Percentiles rank a stretch among this genome's conserved stretches.
Conservation (phyloP, 2,329 filamentous ascomycete genomes). For the Exophiala calicioides region DNA sequence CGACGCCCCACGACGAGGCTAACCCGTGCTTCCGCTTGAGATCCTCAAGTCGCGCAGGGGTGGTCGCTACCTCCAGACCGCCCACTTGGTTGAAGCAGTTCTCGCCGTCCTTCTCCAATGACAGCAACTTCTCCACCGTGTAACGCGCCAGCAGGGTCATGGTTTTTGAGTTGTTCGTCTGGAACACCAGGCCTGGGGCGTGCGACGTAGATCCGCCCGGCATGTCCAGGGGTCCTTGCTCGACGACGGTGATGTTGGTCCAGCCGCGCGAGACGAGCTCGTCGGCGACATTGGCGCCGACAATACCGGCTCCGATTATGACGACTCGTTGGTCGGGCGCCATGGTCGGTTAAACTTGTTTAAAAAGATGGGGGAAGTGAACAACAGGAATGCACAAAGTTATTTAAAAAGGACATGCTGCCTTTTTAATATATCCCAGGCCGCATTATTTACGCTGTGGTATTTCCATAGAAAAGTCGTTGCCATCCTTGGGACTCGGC, state of each 20-base stretch:
- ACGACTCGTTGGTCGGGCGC: conserved; percentile 47
- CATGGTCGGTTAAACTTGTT: conserved; percentile 8
- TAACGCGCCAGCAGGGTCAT: conserved; percentile 63
- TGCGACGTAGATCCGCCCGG: conserved; percentile 67
- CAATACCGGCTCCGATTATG: conserved; percentile 65
- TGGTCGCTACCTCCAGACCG: conserved; percentile 64
- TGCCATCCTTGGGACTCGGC: background rate
- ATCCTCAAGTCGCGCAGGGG: conserved; percentile 59
- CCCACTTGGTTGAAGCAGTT: conserved; percentile 63
- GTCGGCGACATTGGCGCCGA: conserved; percentile 64
- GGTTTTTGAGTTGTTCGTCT: conserved; percentile 50
- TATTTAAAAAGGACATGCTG: background rate
- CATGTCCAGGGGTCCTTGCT: conserved; percentile 63
- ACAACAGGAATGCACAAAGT: background rate
- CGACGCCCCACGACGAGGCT: conserved; percentile 62
- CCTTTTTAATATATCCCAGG: background rate
- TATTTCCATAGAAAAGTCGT: background rate
- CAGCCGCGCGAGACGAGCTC: conserved; percentile 65
- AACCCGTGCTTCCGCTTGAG: conserved; percentile 64
- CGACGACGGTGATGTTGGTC: conserved; percentile 64
- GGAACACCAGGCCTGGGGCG: conserved; percentile 65
- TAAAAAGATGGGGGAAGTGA: background rate
- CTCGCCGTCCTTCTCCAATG: conserved; percentile 51
- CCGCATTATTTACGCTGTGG: background rate
- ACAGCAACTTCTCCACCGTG: conserved; percentile 61